Conservation (phyloP, 805 yeast genomes). For the Schizosaccharomyces japonicus region DNA sequence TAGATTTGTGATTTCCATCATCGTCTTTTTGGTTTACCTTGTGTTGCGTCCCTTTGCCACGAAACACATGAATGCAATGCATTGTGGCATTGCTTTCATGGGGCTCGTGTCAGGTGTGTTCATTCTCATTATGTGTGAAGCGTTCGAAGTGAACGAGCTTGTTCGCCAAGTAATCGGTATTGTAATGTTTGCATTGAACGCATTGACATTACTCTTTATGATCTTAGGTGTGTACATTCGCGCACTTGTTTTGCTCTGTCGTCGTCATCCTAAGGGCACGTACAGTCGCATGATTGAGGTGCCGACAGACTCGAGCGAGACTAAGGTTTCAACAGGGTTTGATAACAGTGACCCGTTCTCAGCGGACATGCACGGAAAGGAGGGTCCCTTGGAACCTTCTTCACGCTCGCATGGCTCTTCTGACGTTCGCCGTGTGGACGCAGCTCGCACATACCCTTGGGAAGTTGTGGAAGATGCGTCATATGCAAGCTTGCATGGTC, state of each 20-base stretch:
- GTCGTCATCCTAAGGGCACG: not conserved
- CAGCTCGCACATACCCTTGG: not conserved
- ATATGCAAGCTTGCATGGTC: not conserved
- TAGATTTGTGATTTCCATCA: slow-evolving; percentile 50
- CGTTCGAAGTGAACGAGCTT: slow-evolving; percentile 36
- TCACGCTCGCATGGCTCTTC: not conserved
- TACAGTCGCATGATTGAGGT: not conserved
- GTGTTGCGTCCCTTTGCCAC: slow-evolving; percentile 78
- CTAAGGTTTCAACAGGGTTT: too few relatives aligned
- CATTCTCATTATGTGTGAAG: slow-evolving; percentile 65
- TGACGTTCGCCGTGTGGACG: not conserved
- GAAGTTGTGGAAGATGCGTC: not conserved
- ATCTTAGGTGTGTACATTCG: slow-evolving; percentile 27
- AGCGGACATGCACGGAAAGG: too few relatives aligned
- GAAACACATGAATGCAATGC: slow-evolving; percentile 79
- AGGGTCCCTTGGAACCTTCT: too few relatives aligned
- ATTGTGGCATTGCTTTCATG: slow-evolving; percentile 61
- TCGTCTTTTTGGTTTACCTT: slow-evolving; percentile 41
- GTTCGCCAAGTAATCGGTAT: slow-evolving; percentile 86
- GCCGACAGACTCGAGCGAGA: not conserved
- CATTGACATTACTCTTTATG: slow-evolving; percentile 61
- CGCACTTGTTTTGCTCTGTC: not conserved
- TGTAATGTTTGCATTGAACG: slow-evolving; percentile 71
- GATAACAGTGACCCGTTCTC: too few relatives aligned
- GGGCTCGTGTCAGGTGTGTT: slow-evolving; percentile 63